These are phyloP conservation scores for Leucogyrophana mollusca DNA, from an alignment of 768 basidiomycete species.

Conservation along the genomic window DNA sequence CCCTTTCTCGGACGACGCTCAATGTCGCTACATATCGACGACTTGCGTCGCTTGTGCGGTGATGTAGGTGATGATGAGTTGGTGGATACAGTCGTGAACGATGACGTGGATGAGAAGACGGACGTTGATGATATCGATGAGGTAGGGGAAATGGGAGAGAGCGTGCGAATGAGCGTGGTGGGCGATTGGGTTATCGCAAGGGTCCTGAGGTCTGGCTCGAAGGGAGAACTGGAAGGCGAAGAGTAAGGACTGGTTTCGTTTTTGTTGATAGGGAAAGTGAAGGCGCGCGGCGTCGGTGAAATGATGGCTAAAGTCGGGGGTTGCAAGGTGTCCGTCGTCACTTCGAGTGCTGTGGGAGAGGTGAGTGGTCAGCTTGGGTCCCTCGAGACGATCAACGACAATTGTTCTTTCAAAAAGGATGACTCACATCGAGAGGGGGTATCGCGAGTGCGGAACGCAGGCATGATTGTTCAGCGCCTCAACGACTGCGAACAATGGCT, in stretches of 20 bases:
- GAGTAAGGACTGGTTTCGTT: conserved; percentile 55
- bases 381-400: conserved; percentile 3
- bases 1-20: conserved; percentile 60
- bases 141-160: conserved; percentile 40
- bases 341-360: conserved; percentile 62
- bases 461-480: conserved; percentile 55
- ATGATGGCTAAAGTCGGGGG: conserved; percentile 54
- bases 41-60: conserved; percentile 52
- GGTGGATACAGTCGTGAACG: conserved; percentile 33
- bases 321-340: conserved; percentile 62
- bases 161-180: conserved; percentile 36
- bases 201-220: conserved; percentile 64
- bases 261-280: conserved; percentile 40
- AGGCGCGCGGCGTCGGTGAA: conserved; percentile 62
- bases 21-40: conserved; percentile 42
- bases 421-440: conserved; percentile 52
- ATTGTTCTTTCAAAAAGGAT: neutral
- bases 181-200: conserved; percentile 44
- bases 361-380: conserved; percentile 15
- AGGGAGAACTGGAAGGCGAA: conserved; percentile 67
- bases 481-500: conserved; percentile 30
- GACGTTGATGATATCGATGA: conserved; percentile 40
- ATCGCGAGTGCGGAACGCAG: conserved; percentile 78
- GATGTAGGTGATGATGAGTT: conserved; percentile 31
- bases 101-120: conserved; percentile 37